A percentile compares a stretch with the other conserved stretches of the same genome.
Evolutionary conservation across 805 yeast genomes (phyloP).

Genomic region (Metschnikowia peoriensis): DNA sequence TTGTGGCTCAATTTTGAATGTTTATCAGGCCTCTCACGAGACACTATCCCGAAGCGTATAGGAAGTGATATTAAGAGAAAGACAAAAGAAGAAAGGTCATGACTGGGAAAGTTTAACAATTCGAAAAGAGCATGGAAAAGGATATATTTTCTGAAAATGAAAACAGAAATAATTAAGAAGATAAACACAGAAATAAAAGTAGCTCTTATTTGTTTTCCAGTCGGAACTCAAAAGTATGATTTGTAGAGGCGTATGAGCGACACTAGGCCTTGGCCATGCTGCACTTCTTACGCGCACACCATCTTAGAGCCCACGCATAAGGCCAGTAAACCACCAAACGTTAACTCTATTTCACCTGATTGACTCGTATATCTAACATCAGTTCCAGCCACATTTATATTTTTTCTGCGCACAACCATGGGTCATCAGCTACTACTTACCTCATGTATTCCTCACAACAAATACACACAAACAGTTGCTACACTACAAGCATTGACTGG

Average conservation of each 20-base stretch:
- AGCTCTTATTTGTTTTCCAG: too few relatives aligned
- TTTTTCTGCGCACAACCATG: conserved; percentile 23
- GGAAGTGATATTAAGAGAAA: neutral
- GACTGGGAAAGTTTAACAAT: neutral
- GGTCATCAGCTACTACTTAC: conserved; percentile 54
- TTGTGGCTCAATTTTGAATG: neutral
- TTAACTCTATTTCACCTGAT: too few relatives aligned
- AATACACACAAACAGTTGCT: conserved; percentile 41
- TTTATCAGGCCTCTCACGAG: neutral
- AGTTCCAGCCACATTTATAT: neutral
- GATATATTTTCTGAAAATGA: too few relatives aligned
- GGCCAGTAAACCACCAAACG: too few relatives aligned
- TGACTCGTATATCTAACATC: too few relatives aligned
- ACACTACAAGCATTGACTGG: conserved; percentile 56
- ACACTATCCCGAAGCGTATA: neutral
- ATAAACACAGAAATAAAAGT: too few relatives aligned
- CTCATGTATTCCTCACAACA: conserved; percentile 42
- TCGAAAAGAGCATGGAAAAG: too few relatives aligned
- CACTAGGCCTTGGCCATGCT: too few relatives aligned
- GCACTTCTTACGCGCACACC: neutral
- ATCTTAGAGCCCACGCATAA: neutral
- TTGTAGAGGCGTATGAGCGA: too few relatives aligned
- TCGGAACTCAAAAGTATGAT: neutral
- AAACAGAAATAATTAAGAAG: too few relatives aligned
- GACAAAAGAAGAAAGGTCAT: neutral